Evolutionary conservation across 2,329 filamentous ascomycete genomes (phyloP), one percentile per base, ranked within the genome.

Genomic region (Aspergillus sergii): DNA sequence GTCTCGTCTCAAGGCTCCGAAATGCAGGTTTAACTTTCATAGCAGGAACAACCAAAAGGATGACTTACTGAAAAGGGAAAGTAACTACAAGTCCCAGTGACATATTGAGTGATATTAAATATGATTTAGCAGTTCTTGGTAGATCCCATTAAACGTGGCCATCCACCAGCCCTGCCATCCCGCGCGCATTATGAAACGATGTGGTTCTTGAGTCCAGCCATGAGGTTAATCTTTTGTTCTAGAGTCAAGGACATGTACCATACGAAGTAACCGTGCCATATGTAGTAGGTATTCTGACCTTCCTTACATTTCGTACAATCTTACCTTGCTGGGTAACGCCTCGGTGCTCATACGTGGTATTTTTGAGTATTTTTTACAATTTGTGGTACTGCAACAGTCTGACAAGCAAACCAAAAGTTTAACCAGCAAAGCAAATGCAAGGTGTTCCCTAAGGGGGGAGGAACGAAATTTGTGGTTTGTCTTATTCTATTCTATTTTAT

Each of bases 201-300:
- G 59, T 61, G 55, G 64, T 64, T 64, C 61, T 64, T 43, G 45
- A 64, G 58, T 34, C 32, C 21, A 61, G 43, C 53, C 57, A 66
- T 59, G 57, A 57, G 51, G 60, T 60, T 56, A 46, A 48, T 21
- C 36, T 48, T 21, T n/a, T 45, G 8, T 41, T 41, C 39, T 21
- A 32, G 21, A 34, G 28, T 28, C n/a, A 8, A 53, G 50, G 26
- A 34, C 30, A 21, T 21, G 26, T 30, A 53, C 30, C 32, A 55
- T 55, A 39, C 51, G 30, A 39, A 55, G 28, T 34, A 54, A 34
- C 43, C 43, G 10, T 34, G 28, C n/a, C 9, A 21, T 36, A 54
- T 54, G 19, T n/a, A 21, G 19, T n/a, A 21, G 11, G 32, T 36
- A 32, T n/a, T 30, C 50, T 12, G 32, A 16, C 14, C 34, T 36